phyloP scores from a whole-genome alignment of 2,329 filamentous ascomycete species.

The Fusarium metavorans region DNA sequence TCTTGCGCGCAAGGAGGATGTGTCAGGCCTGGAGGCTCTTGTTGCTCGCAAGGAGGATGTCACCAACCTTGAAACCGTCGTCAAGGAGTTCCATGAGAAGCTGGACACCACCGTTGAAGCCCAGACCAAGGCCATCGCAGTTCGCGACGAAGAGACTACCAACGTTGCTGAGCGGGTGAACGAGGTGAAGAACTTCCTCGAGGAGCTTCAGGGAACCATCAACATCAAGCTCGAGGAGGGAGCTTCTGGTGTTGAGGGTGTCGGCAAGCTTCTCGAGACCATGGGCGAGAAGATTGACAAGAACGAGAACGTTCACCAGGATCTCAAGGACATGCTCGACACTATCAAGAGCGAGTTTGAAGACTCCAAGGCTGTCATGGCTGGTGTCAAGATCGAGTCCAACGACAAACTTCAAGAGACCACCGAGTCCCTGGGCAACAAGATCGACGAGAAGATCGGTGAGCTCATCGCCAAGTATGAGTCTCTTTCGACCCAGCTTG shows the following conservation, averaged over 20 bases:
- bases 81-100: constrained; percentile 79
- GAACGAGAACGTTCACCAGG: constrained; percentile 69
- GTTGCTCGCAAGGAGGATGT: constrained; percentile 79
- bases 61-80: constrained; percentile 72
- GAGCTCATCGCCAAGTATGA: constrained; percentile 91
- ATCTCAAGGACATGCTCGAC: constrained; percentile 78
- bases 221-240: constrained; percentile 83
- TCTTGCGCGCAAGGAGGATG: constrained; percentile 78
- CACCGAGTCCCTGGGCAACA: constrained; percentile 64
- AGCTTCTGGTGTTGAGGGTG: constrained; percentile 75
- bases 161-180: constrained; percentile 81
- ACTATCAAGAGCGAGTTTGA: constrained; percentile 89
- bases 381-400: constrained; percentile 83
- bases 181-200: constrained; percentile 81
- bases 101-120: constrained; percentile 76
- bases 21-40: constrained; percentile 74
- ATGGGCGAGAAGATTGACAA: constrained; percentile 72
- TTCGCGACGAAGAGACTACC: constrained; percentile 85
- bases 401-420: constrained; percentile 80
- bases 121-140: constrained; percentile 83
- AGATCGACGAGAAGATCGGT: constrained; percentile 75
- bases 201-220: constrained; percentile 82
- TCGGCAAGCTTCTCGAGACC: constrained; percentile 77
- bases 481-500: constrained; percentile 79
- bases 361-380: constrained; percentile 82